These are phyloP conservation scores for Aspergillus eucalypticola DNA, from an alignment of 2,329 filamentous ascomycete genomes.

Conservation along the genomic window DNA sequence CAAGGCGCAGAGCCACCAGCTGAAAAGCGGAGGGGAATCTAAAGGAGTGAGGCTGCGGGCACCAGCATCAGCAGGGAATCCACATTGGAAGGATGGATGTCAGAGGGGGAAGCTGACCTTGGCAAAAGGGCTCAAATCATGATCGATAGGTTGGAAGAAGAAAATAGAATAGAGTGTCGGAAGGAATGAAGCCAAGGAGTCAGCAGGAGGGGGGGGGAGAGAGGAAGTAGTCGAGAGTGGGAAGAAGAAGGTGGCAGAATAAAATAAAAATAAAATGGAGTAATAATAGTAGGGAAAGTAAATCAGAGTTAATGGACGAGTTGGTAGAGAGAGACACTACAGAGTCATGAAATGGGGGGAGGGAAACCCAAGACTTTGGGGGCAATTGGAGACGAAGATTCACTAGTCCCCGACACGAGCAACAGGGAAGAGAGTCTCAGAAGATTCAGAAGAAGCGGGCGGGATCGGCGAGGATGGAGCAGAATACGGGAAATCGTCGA, in stretches of 20 bases:
- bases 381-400: not conserved
- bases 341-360: not conserved
- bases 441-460: not conserved
- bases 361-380: not conserved
- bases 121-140: slow-evolving; percentile 1
- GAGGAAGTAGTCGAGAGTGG: not conserved
- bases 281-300: too few species aligned
- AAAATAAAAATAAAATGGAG: too few species aligned
- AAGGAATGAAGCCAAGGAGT: not conserved
- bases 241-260: not conserved
- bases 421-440: not conserved
- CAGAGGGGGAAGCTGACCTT: slow-evolving; percentile 5
- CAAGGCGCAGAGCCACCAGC: not conserved
- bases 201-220: not conserved
- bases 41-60: not conserved
- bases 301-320: too few species aligned
- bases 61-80: not conserved
- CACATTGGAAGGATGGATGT: not conserved
- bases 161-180: not conserved
- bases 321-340: not conserved
- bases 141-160: not conserved
- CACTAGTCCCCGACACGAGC: not conserved
- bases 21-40: not conserved
- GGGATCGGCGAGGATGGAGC: not conserved
- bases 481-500: slow-evolving; percentile 10